Evolutionary conservation across 2,329 filamentous ascomycete species (phyloP), one percentile per base, ranked within the genome.

Genomic region (Pseudopyrenochaeta lycopersici): DNA sequence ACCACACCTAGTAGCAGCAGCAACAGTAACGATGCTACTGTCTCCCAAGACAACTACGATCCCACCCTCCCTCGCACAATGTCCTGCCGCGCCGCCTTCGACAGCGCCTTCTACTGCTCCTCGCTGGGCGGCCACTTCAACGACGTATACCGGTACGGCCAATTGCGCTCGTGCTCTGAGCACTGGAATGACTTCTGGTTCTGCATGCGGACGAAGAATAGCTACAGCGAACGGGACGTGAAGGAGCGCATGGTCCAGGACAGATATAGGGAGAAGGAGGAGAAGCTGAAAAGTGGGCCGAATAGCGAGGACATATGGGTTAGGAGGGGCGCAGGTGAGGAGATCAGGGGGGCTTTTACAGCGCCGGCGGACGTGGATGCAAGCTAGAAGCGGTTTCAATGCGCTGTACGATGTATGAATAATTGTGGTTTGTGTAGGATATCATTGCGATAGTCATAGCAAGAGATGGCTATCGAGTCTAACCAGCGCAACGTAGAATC

Each of bases 111-210:
- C 84, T 91, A 94, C 82, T 99, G 95, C 84, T 91, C 95, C 73
- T 92, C 90, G 0, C 82, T 97, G 7, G 93, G 92, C 47, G 92
- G 94, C 1, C 93, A 98, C 75, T 97, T 93, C 82, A 92, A 90
- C 68, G 88, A 92, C 68, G 85, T 98, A 32, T 99, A 98, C 82
- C 90, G 95, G 33, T 89, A 92, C 72, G 95, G 95, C 57, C 80
- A 82, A 36, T 80, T 96, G 68, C 86, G 89, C 39, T 83, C 85
- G 3, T 99, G 95, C 82, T 86, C 82, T 57, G 90, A 96, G 63
- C 88, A 92, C 59, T 97, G 94, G 92, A 85, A 89, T 56, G 91
- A 97, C 76, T 98, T 97, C 77, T 96, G 93, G 90, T 94, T 97
- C 79, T 99, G 95, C 82, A 97, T 98, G 93, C 88, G 91, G 60